Percentiles rank a stretch among this genome's conserved stretches.
Conservation (phyloP, 1,139 yeast genomes). For the Candida buenavistaensis region DNA sequence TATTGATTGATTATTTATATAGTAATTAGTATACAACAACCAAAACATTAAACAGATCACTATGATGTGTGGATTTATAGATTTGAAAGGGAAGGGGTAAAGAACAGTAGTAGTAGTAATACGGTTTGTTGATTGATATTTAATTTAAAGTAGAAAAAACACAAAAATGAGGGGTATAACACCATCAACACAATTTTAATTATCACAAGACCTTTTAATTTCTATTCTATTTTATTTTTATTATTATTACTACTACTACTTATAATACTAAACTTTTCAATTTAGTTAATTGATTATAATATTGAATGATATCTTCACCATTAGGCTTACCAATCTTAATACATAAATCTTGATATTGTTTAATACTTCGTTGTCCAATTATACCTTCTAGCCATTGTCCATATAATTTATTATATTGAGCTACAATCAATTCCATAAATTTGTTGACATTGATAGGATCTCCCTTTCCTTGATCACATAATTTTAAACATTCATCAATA, state of each 20-base stretch:
- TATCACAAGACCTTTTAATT: no score
- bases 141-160: background rate
- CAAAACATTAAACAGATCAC: no score
- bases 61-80: no score
- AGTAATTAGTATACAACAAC: no score
- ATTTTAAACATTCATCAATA: constrained; percentile 13
- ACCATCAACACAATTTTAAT: no score
- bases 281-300: constrained; percentile 14
- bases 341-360: constrained; percentile 13
- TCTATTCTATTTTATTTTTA: no score
- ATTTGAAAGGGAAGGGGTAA: no score
- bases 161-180: background rate
- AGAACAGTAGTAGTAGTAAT: no score
- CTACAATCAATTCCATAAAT: constrained; percentile 15
- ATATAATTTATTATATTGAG: constrained; percentile 14
- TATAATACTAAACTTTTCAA: constrained; percentile 13
- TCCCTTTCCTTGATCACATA: constrained; percentile 10
- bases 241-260: no score
- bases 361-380: constrained; percentile 12
- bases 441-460: constrained; percentile 9
- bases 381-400: constrained; percentile 16
- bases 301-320: constrained; percentile 14
- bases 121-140: no score
- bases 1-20: no score
- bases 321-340: constrained; percentile 6